A percentile compares a stretch with the other conserved stretches of the same genome.
Conservation (phyloP, 2,329 filamentous ascomycete genomes). For the Colletotrichum cuscutae region DNA sequence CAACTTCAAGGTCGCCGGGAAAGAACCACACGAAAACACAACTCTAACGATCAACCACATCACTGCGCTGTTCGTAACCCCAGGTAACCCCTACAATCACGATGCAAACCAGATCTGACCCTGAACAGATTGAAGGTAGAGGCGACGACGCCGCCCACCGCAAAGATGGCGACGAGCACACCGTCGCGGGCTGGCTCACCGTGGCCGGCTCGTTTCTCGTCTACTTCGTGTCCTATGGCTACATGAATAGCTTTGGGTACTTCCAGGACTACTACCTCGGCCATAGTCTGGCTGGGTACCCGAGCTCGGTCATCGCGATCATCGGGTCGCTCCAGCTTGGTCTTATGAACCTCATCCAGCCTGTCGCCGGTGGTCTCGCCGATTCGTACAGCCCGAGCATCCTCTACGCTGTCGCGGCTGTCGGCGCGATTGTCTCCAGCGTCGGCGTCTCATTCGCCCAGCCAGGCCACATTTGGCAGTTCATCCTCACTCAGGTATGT, state of each 20-base stretch:
- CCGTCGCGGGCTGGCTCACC: constrained; percentile 20
- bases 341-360: constrained; percentile 50
- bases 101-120: constrained; percentile 1
- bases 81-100: not conserved
- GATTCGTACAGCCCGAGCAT: constrained; percentile 41
- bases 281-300: constrained; percentile 43
- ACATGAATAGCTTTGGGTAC: constrained; percentile 55
- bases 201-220: constrained; percentile 30
- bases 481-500: constrained; percentile 46
- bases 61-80: not conserved
- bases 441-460: constrained; percentile 23
- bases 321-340: constrained; percentile 55
- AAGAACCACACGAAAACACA: not conserved
- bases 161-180: constrained; percentile 5
- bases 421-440: constrained; percentile 9
- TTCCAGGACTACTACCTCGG: constrained; percentile 57
- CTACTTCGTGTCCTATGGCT: constrained; percentile 37
- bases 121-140: not conserved
- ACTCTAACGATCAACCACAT: not conserved
- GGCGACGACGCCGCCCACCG: not conserved
- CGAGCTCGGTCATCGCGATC: constrained; percentile 54
- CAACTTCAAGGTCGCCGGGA: not conserved
- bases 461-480: constrained; percentile 44
- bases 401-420: constrained; percentile 13
- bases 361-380: constrained; percentile 51